phyloP scores from a whole-genome alignment of 139 green algal species.

The Chlamydomonas sp. region DNA sequence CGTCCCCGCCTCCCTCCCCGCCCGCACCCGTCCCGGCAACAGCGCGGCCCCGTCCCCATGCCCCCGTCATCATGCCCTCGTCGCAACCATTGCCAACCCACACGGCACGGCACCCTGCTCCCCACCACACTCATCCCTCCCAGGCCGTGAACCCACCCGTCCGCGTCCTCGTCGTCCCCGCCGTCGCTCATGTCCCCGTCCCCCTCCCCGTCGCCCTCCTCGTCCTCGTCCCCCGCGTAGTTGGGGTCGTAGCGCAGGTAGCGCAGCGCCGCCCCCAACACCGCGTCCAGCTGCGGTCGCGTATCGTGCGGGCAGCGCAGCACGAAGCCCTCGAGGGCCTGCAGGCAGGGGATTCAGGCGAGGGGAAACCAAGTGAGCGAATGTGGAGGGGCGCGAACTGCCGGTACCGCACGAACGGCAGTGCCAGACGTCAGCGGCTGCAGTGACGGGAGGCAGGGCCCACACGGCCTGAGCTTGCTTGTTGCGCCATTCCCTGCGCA shows the following conservation, averaged over 20 bases:
- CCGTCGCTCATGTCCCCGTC: slow-evolving; percentile 17
- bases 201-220: slow-evolving; percentile 68
- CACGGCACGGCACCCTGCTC: neutral
- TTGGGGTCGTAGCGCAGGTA: slow-evolving; percentile 94
- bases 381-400: too few relatives aligned
- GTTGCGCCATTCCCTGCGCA: too few relatives aligned
- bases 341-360: slow-evolving; percentile 2
- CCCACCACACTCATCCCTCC: neutral
- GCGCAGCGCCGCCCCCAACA: slow-evolving; percentile 48
- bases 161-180: slow-evolving; percentile 25
- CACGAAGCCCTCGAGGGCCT: slow-evolving; percentile 91
- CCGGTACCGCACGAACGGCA: too few relatives aligned
- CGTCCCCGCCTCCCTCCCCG: too few relatives aligned
- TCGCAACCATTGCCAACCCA: too few relatives aligned
- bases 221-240: slow-evolving; percentile 84
- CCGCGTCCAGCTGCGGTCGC: slow-evolving; percentile 44
- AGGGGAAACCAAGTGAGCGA: neutral
- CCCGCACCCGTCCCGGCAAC: too few relatives aligned
- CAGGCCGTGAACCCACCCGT: slow-evolving; percentile 2
- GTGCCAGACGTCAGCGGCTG: too few relatives aligned
- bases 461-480: neutral
- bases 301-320: slow-evolving; percentile 70
- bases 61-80: too few relatives aligned
- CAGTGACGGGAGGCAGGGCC: neutral
- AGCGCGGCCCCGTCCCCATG: too few relatives aligned